Conservation (phyloP, 176 grass and related monocot genomes). For the Juncus inflexus region DNA sequence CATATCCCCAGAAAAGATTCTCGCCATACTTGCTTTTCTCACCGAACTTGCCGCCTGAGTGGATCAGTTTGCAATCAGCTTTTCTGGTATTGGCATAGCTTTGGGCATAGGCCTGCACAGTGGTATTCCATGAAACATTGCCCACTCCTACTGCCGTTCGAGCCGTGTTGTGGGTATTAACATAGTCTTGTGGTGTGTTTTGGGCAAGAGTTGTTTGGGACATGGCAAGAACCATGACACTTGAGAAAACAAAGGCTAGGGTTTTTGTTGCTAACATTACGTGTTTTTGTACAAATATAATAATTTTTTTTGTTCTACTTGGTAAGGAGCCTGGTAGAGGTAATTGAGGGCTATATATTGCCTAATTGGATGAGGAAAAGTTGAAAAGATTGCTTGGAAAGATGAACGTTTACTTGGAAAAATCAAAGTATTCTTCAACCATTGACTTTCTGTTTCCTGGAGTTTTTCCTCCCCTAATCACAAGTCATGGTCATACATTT, state of each 20-base stretch:
- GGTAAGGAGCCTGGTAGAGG: too few species aligned
- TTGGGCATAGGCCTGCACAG: constrained; percentile 33
- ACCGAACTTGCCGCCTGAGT: constrained; percentile 44
- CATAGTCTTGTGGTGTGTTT: constrained; percentile 35
- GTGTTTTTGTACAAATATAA: too few species aligned
- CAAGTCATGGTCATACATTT: too few species aligned
- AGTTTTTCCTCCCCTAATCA: too few species aligned
- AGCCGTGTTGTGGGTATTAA: constrained; percentile 35
- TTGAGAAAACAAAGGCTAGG: background rate
- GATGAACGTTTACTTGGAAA: too few species aligned
- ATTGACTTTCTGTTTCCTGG: too few species aligned
- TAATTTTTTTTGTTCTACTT: too few species aligned
- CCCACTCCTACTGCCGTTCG: constrained; percentile 28
- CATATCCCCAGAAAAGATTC: constrained; percentile 39
- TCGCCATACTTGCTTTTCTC: constrained; percentile 55
- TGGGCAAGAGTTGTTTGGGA: constrained; percentile 30
- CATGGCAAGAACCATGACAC: constrained; percentile 3
- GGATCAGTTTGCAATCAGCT: constrained; percentile 29
- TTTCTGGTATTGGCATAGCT: constrained; percentile 32
- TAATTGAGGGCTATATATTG: too few species aligned
- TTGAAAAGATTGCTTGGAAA: too few species aligned
- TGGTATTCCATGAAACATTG: constrained; percentile 33
- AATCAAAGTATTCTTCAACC: too few species aligned
- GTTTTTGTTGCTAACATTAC: constrained; percentile 8
- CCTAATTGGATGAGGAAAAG: too few species aligned